Base-by-base conservation (phyloP, 2,329 filamentous ascomycete genomes). In the Fusarium tupiense region DNA sequence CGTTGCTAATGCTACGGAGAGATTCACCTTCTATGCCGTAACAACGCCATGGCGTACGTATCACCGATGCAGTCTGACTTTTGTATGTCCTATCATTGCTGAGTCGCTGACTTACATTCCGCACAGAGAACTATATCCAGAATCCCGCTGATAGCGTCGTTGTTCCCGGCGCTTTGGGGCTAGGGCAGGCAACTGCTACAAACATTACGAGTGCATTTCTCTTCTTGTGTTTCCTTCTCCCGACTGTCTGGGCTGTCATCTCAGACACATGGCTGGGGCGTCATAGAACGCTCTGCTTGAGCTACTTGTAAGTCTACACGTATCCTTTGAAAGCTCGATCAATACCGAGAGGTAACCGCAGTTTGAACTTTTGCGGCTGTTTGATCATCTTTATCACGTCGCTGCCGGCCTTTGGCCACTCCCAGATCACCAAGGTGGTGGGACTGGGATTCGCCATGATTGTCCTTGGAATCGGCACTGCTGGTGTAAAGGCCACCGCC, bases 41-140 rank as follows among this genome's bases (percentile, higher is more conserved):
- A 50, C 57, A 50, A 60, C 57, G 19, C 57, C 57, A 41, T 50
- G 57, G 57, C 57, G 57, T 60, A 50, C 12, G 44, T 49, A 40
- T 11, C 11, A 13, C 12, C 29, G 26, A 20, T 17, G 7, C 22
- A 22, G 26, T 26, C 26, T 26, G 26, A 26, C 26, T 26, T 26
- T 26, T 26, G 26, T 26, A 33, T 43, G 8, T 3, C 17, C 14
- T n/a, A 16, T 43, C 12, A 17, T n/a, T 43, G 20, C 22, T 33
- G 7, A 43, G 11, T n/a, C n/a, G 20, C 22, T 33, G 7, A 43
- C 40, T 10, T 10, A 8, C 3, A n/a, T 16, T 43, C 8, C 14
- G 22, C 6, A 2, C 20, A 60, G 57, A 60, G 8, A 60, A 60
- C 14, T 50, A 60, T 12, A 50, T 41, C 3, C 57, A 60, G 44